Percentiles rank a stretch among this genome's conserved stretches.
Evolutionary conservation across 2,329 filamentous ascomycete species (phyloP).

Genomic region (Tricladium varicosporioides): DNA sequence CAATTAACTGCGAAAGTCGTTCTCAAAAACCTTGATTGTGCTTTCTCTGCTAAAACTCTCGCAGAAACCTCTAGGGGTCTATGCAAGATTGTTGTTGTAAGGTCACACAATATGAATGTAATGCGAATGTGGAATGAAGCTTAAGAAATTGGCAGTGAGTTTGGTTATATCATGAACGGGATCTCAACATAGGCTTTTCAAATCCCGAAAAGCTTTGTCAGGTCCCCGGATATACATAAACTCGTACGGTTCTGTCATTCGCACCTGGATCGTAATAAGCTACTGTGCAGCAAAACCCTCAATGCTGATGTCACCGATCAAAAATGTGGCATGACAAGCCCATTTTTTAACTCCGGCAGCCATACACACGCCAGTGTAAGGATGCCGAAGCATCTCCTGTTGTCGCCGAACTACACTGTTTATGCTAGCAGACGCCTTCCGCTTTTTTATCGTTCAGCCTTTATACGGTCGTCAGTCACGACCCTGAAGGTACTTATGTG

Average conservation of each 20-base stretch:
- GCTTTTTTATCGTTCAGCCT: too few relatives aligned
- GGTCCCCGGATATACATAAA: not conserved
- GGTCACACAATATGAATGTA: too few relatives aligned
- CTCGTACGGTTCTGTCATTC: not conserved
- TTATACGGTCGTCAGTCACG: too few relatives aligned
- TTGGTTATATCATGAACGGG: not conserved
- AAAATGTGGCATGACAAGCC: not conserved
- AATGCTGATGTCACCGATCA: not conserved
- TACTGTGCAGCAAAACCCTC: not conserved
- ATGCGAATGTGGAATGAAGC: too few relatives aligned
- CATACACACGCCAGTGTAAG: not conserved
- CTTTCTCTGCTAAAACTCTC: too few relatives aligned
- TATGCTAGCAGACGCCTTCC: too few relatives aligned
- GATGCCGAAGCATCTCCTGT: constrained; percentile 5
- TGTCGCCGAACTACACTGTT: not conserved
- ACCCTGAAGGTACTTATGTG: too few relatives aligned
- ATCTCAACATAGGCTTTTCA: not conserved
- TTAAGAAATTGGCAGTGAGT: not conserved
- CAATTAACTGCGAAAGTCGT: not conserved
- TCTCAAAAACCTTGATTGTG: too few relatives aligned
- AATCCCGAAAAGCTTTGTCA: not conserved
- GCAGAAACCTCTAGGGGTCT: too few relatives aligned
- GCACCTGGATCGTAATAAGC: not conserved
- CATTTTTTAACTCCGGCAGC: not conserved
- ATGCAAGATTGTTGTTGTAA: too few relatives aligned